These are phyloP conservation scores for Multifurca ochricompacta DNA, from an alignment of 768 basidiomycete genomes.

Conservation along the genomic window DNA sequence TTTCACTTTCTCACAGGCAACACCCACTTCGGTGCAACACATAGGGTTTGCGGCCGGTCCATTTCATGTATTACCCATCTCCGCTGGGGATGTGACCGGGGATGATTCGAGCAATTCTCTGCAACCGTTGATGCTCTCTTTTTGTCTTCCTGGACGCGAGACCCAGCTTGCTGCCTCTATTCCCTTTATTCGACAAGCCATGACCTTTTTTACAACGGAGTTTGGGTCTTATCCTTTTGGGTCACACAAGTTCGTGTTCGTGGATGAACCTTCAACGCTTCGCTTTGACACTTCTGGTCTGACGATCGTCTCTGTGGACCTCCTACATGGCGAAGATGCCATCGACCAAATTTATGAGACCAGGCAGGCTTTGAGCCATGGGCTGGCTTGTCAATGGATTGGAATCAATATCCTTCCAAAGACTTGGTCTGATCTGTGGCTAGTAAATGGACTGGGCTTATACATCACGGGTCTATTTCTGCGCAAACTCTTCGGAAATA, in stretches of 20 bases:
- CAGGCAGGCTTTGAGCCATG: conserved; percentile 76
- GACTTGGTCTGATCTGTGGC: conserved; percentile 90
- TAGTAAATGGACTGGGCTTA: conserved; percentile 88
- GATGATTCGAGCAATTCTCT: conserved; percentile 53
- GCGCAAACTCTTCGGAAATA: conserved; percentile 83
- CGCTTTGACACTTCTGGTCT: conserved; percentile 83
- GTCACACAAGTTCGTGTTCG: conserved; percentile 91
- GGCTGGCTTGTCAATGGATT: conserved; percentile 92
- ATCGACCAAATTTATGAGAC: conserved; percentile 93
- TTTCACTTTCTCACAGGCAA: conserved; percentile 82
- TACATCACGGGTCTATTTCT: conserved; percentile 88
- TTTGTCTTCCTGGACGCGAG: conserved; percentile 89
- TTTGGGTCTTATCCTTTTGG: conserved; percentile 95
- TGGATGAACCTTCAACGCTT: conserved; percentile 77
- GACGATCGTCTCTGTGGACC: conserved; percentile 68
- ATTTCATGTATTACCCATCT: conserved; percentile 71
- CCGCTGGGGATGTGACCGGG: conserved; percentile 50
- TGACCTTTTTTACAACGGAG: conserved; percentile 87
- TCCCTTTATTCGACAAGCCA: conserved; percentile 73
- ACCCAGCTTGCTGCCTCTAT: conserved; percentile 60
- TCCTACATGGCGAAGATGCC: conserved; percentile 79
- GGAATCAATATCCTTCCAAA: conserved; percentile 95
- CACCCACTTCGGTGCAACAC: conserved; percentile 90
- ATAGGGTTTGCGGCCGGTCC: conserved; percentile 94
- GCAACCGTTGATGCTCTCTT: conserved; percentile 78